These are phyloP conservation scores for Castanea crenata DNA, from an alignment of 306 rosid species.

Conservation along the genomic window DNA sequence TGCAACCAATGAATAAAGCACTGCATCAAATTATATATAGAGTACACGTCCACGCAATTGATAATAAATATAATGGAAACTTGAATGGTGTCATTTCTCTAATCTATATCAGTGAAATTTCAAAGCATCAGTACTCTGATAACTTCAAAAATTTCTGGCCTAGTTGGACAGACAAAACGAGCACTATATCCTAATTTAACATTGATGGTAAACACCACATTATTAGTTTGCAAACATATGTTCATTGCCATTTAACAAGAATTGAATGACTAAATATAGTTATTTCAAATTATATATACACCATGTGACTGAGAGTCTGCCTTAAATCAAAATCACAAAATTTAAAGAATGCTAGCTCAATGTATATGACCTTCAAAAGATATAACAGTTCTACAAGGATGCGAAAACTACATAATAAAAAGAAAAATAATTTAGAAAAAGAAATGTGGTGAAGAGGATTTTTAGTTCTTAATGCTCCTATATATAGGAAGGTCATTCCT, in stretches of 20 bases:
- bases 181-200: too few relatives aligned
- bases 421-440: background rate
- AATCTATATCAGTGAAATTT: too few relatives aligned
- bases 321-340: background rate
- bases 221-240: background rate
- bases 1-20: too few relatives aligned
- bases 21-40: too few relatives aligned
- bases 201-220: too few relatives aligned
- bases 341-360: background rate
- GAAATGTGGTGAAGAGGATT: conserved; percentile 1
- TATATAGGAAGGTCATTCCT: conserved; percentile 73
- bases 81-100: too few relatives aligned
- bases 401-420: too few relatives aligned
- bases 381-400: background rate
- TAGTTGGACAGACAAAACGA: too few relatives aligned
- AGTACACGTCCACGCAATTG: too few relatives aligned
- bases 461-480: conserved; percentile 24
- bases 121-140: too few relatives aligned
- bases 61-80: too few relatives aligned
- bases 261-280: background rate
- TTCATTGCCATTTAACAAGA: background rate
- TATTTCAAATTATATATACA: background rate
- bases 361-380: background rate
- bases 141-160: too few relatives aligned
- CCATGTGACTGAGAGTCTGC: background rate